Base-by-base conservation (phyloP, 768 basidiomycete genomes). In the Cubamyces sp. region DNA sequence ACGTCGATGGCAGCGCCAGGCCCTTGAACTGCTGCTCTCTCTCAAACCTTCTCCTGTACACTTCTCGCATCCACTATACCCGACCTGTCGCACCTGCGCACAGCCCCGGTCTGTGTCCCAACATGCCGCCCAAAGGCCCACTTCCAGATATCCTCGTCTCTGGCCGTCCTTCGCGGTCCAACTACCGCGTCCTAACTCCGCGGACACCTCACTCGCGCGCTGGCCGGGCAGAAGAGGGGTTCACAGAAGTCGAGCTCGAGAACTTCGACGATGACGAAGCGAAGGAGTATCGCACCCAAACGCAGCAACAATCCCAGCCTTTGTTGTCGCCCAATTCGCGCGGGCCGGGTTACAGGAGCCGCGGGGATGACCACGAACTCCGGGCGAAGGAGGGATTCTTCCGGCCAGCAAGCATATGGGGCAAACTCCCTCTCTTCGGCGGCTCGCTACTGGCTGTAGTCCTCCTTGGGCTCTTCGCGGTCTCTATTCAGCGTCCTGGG, bases 141-240 rank as follows among this genome's bases (percentile, higher is more conserved):
- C 63, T 65, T 18, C 49, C 62, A 9, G 64, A 65, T 26, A 66
- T 72, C n/a, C 54, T 68, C 47, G 71, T 68, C 34, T 65, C 67
- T 52, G 65, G 67, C 4, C 59, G 65, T 43, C 65, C 69, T 1
- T 41, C 57, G 1, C 50, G 56, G 4, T 64, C 66, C 3, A 62
- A 69, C 25, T 68, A 65, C 51, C 70, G 68, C 55, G 46, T 60
- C 5, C 66, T 77, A 39, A 87, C 85, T 18, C 87, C 87, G 2
- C 77, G 87, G 57, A 87, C 87, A 28, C 86, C 87, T 54, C 86
- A 83, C 71, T 84, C 84, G 39, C 83, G 83, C 64, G 78, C 84
- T 43, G 86, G 84, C 51, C 78, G 79, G 69, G 79, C 80, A 51
- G 84, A 87, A 68, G 83, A 84, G 68, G 81, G 77, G 9, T 79